Evolutionary conservation across 768 basidiomycete species (phyloP), one percentile per base, ranked within the genome.

Genomic region (Melanogaster broomeanus): DNA sequence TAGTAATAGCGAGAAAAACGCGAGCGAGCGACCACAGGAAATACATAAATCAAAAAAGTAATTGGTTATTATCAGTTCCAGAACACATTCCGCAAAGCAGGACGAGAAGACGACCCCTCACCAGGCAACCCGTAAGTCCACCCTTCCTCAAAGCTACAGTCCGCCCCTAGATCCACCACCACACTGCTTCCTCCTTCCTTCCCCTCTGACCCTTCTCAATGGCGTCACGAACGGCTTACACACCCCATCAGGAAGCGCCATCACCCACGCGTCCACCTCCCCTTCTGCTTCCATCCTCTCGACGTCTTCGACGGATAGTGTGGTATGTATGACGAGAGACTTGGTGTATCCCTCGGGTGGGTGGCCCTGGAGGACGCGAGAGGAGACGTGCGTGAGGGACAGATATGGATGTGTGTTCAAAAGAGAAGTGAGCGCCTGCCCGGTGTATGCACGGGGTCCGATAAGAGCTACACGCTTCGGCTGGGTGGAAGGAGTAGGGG

Each of bases 71-170:
- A n/a, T n/a, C n/a, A n/a, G n/a, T n/a, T n/a, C n/a, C n/a, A n/a
- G n/a, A n/a, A n/a, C n/a, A n/a, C n/a, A n/a, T n/a, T n/a, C n/a
- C n/a, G n/a, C n/a, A n/a, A n/a, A n/a, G n/a, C n/a, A n/a, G n/a
- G n/a, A n/a, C n/a, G n/a, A n/a, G n/a, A n/a, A n/a, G n/a, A n/a
- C n/a, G n/a, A n/a, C n/a, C n/a, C n/a, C n/a, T n/a, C n/a, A n/a
- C n/a, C n/a, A n/a, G n/a, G 97, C 72, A 99, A 84, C 61, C 97
- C 97, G 67, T 99, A 99, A 57, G 90, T 90, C 97, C 97, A 99
- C 44, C 81, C 88, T 39, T 84, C 75, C 77, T 98, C 94, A 69
- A 98, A 98, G 58, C 97, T 78, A 70, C 92, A 93, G 71, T 99
- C 97, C 21, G 96, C 97, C 62, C 93, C 82, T 53, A 99, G 72